Conservation (phyloP, 2,329 filamentous ascomycete genomes). For the Penicillium sp. region DNA sequence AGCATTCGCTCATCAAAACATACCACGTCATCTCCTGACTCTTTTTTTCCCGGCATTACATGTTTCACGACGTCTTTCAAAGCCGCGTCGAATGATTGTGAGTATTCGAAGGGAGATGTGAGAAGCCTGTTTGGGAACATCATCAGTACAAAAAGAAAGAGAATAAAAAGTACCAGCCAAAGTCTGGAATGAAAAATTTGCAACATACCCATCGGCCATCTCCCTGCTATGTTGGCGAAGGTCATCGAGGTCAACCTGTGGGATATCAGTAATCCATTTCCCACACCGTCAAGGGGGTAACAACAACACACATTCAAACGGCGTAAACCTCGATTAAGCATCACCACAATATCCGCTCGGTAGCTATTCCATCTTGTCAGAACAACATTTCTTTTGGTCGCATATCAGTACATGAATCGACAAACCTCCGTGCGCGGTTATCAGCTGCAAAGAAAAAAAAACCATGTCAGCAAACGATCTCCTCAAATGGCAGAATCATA, state of each 20-base stretch:
- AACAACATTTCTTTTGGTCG: background rate
- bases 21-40: constrained; percentile 75
- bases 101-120: constrained; percentile 84
- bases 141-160: constrained; percentile 24
- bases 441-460: constrained; percentile 51
- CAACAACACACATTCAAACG: constrained; percentile 56
- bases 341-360: constrained; percentile 82
- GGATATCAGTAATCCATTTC: constrained; percentile 18
- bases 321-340: constrained; percentile 66
- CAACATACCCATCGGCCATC: constrained; percentile 68
- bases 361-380: constrained; percentile 65
- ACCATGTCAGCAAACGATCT: constrained; percentile 17
- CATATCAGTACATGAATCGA: background rate
- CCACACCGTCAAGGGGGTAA: background rate
- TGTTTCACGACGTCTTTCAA: constrained; percentile 87
- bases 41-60: constrained; percentile 70
- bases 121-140: constrained; percentile 60
- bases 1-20: constrained; percentile 15
- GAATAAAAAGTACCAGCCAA: background rate
- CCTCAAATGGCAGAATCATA: background rate
- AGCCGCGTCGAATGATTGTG: constrained; percentile 84
- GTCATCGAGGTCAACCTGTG: constrained; percentile 79
- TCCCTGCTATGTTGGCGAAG: constrained; percentile 85
- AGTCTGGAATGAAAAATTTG: background rate
- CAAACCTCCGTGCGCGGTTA: constrained; percentile 59